Conservation (phyloP, 129 eudicot species). For the Helianthus annuus region DNA sequence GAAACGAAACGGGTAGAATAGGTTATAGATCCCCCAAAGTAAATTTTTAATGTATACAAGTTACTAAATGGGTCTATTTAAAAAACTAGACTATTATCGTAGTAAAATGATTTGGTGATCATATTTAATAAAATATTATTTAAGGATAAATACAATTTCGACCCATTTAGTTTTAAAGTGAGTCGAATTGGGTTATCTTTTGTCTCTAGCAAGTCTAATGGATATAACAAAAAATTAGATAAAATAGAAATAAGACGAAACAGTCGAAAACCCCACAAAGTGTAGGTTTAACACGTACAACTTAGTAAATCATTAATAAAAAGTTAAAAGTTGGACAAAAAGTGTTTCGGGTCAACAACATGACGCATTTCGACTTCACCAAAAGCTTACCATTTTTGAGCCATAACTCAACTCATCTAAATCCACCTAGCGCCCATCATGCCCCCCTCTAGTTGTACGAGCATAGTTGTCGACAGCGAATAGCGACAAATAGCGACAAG, state of each 20-base stretch:
- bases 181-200: no score
- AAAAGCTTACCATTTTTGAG: not conserved
- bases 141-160: not conserved
- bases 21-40: not conserved
- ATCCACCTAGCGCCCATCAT: not conserved
- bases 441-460: slow-evolving; percentile 1
- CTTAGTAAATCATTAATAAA: not conserved
- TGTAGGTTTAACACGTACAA: not conserved
- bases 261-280: not conserved
- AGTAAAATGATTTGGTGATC: not conserved
- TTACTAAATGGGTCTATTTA: not conserved
- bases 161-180: not conserved
- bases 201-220: no score
- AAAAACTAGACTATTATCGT: not conserved
- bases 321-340: not conserved
- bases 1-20: no score
- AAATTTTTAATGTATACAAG: not conserved
- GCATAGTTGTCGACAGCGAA: no score
- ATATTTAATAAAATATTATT: not conserved
- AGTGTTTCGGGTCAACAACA: not conserved
- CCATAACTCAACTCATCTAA: not conserved
- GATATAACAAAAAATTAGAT: no score
- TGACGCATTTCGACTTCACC: not conserved
- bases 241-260: not conserved
- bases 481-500: no score